Percentiles rank a stretch among this genome's conserved stretches.
phyloP scores from a whole-genome alignment of 2,329 filamentous ascomycete species.

The Aspergillus tubingensis region DNA sequence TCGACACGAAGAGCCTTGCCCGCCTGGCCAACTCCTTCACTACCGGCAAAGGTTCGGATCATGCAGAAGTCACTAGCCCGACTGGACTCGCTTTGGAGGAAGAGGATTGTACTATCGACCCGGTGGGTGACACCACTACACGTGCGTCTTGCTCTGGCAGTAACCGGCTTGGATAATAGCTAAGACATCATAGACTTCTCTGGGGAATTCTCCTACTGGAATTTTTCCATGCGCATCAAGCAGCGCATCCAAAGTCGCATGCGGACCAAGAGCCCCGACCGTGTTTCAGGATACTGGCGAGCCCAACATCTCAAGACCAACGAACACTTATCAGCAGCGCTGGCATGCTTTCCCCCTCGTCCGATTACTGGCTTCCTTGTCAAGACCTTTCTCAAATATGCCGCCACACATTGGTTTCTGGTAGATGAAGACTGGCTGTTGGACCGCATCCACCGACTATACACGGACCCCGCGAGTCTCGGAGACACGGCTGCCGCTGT shows the following conservation, averaged over 20 bases:
- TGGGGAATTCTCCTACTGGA: slow-evolving; percentile 57
- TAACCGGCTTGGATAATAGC: too few relatives aligned
- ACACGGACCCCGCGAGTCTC: slow-evolving; percentile 42
- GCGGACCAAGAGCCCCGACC: slow-evolving; percentile 31
- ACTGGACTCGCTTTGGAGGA: slow-evolving; percentile 9
- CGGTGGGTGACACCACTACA: slow-evolving; percentile 17
- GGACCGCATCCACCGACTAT: slow-evolving; percentile 45
- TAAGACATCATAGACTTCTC: slow-evolving; percentile 47
- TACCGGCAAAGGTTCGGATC: neutral
- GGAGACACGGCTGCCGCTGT: slow-evolving; percentile 44
- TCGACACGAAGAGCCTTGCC: slow-evolving; percentile 10
- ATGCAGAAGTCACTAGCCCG: neutral
- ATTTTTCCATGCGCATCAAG: slow-evolving; percentile 55
- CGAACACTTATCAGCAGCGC: slow-evolving; percentile 39
- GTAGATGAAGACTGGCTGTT: slow-evolving; percentile 50
- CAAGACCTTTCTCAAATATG: slow-evolving; percentile 52
- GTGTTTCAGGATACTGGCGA: slow-evolving; percentile 46
- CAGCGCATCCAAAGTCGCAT: slow-evolving; percentile 50
- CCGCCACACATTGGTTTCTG: slow-evolving; percentile 54
- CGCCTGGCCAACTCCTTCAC: slow-evolving; percentile 7
- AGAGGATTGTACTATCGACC: slow-evolving; percentile 17
- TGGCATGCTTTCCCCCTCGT: slow-evolving; percentile 49
- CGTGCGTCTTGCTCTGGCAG: neutral
- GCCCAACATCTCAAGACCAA: slow-evolving; percentile 51
- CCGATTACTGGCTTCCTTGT: slow-evolving; percentile 52